Percentiles rank a stretch among this genome's conserved stretches.
Evolutionary conservation across 169 alveolate genomes (phyloP).

Genomic region (Cryptosporidium meleagridis): DNA sequence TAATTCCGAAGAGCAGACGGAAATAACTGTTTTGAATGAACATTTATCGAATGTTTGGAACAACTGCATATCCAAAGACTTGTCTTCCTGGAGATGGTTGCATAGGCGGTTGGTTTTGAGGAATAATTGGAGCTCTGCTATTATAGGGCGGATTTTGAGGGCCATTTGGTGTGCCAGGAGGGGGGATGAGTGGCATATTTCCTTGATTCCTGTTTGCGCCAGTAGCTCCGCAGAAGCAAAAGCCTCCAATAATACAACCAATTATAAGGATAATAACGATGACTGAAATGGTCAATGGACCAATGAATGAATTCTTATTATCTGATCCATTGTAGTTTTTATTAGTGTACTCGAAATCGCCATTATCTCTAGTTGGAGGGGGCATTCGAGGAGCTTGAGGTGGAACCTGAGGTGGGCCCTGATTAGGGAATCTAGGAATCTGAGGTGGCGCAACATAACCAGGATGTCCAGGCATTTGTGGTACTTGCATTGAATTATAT

Average conservation of each 20-base stretch:
- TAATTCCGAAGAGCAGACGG: not conserved
- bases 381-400: constrained; percentile 3
- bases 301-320: constrained; percentile 17
- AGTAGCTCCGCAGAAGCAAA: constrained; percentile 58
- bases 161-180: not conserved
- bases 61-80: constrained; percentile 53
- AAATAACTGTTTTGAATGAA: not conserved
- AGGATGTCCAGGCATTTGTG: constrained; percentile 11
- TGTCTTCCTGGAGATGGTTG: constrained; percentile 52
- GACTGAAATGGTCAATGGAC: constrained; percentile 46
- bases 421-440: not conserved
- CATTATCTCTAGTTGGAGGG: not conserved
- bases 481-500: not conserved
- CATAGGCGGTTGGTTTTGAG: not conserved
- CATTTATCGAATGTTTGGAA: constrained; percentile 19
- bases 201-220: not conserved
- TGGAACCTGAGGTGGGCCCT: not conserved
- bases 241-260: constrained; percentile 57
- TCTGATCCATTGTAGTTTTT: not conserved
- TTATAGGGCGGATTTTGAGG: constrained; percentile 20
- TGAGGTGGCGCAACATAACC: constrained; percentile 17
- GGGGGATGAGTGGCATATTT: constrained; percentile 13
- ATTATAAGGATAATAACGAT: constrained; percentile 37
- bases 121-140: not conserved
- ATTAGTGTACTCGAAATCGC: not conserved